Percentiles rank a stretch among this genome's conserved stretches.
phyloP scores from a whole-genome alignment of 2,329 filamentous ascomycete genomes.

The Cadophora sp. region DNA sequence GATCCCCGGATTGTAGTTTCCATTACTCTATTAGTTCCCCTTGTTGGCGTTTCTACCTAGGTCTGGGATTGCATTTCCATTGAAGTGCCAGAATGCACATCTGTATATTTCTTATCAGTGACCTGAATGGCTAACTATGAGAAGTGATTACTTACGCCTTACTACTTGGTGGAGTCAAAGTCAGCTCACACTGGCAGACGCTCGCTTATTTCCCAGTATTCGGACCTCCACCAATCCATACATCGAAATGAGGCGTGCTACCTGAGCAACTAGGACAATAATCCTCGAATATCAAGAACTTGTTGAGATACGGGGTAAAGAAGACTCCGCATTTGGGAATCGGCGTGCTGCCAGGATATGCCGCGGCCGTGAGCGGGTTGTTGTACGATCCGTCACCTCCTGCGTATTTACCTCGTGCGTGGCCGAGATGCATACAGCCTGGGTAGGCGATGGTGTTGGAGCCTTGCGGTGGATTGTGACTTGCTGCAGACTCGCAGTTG shows the following conservation, averaged over 20 bases:
- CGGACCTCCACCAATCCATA: slow-evolving; percentile 1
- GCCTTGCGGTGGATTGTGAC: not conserved
- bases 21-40: not conserved
- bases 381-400: not conserved
- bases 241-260: not conserved
- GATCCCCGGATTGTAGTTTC: not conserved
- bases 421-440: not conserved
- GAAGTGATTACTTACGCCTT: not conserved
- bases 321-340: slow-evolving; percentile 1
- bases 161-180: not conserved
- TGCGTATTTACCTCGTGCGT: not conserved
- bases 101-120: not conserved
- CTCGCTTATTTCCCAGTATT: not conserved
- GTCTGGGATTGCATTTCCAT: not conserved
- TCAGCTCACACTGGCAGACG: not conserved
- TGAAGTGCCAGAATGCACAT: slow-evolving; percentile 4
- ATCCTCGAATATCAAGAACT: not conserved
- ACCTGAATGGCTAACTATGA: not conserved
- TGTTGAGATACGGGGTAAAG: not conserved
- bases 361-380: not conserved
- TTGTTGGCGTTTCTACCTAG: not conserved
- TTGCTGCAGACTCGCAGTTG: not conserved
- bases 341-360: not conserved
- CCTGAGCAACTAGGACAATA: not conserved
- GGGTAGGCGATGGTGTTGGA: slow-evolving; percentile 1